Conservation (phyloP, 2,329 filamentous ascomycete species). For the Raffaelea arxii region DNA sequence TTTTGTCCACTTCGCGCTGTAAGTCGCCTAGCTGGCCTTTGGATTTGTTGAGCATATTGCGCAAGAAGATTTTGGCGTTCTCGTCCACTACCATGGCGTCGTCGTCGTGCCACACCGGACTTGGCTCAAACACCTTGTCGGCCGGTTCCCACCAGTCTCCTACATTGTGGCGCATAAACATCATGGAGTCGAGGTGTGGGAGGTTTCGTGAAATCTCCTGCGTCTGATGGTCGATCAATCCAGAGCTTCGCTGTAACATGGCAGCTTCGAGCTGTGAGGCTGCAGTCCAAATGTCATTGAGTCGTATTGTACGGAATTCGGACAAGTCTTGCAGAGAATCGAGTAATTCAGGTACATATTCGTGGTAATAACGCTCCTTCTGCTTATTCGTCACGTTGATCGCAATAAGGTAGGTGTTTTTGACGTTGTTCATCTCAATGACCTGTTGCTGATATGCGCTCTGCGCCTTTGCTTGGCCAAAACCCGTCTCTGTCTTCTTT, state of each 20-base stretch:
- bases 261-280: conserved; percentile 71
- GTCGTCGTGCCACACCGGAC: conserved; percentile 95
- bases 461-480: conserved; percentile 88
- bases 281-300: conserved; percentile 78
- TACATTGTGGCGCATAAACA: conserved; percentile 94
- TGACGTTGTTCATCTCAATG: conserved; percentile 91
- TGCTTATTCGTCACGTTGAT: conserved; percentile 97
- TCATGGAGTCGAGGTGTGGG: conserved; percentile 86
- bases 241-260: conserved; percentile 65
- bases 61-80: conserved; percentile 76
- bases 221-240: conserved; percentile 61
- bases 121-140: conserved; percentile 83
- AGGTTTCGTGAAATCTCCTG: conserved; percentile 81
- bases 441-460: conserved; percentile 87
- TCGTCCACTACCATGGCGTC: conserved; percentile 80
- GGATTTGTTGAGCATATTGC: conserved; percentile 85
- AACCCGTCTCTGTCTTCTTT: conserved; percentile 91
- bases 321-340: conserved; percentile 90
- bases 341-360: conserved; percentile 88
- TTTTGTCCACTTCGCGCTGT: conserved; percentile 75
- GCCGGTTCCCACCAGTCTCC: conserved; percentile 71
- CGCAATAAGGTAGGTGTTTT: conserved; percentile 94
- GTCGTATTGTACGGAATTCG: conserved; percentile 73
- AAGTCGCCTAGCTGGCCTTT: conserved; percentile 75
- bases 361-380: conserved; percentile 95